These are phyloP conservation scores for Aspergillus phoenicis DNA, from an alignment of 2,329 filamentous ascomycete species.

Conservation along the genomic window DNA sequence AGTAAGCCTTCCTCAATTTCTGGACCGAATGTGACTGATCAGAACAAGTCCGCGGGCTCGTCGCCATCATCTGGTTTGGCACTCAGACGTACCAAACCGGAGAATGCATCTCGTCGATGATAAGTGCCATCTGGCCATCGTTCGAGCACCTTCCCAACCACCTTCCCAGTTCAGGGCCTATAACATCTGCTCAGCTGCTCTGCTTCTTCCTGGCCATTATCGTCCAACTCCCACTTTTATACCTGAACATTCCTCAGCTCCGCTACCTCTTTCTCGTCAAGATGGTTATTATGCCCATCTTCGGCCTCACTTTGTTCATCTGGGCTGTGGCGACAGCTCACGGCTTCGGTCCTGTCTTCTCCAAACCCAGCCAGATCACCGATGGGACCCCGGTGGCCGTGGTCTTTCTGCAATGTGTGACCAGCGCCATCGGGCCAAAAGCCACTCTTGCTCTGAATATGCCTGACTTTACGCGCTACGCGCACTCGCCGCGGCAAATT, in stretches of 20 bases:
- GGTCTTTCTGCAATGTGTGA: constrained; percentile 17
- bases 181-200: constrained; percentile 14
- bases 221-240: constrained; percentile 13
- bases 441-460: constrained; percentile 16
- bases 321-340: constrained; percentile 16
- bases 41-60: constrained; percentile 11
- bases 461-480: constrained; percentile 17
- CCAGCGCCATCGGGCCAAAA: constrained; percentile 15
- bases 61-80: constrained; percentile 21
- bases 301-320: constrained; percentile 15
- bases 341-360: constrained; percentile 17
- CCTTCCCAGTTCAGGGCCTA: constrained; percentile 3
- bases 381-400: constrained; percentile 16
- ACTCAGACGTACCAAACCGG: constrained; percentile 17
- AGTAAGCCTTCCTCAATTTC: neutral
- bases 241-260: constrained; percentile 12
- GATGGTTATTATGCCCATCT: constrained; percentile 17
- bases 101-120: constrained; percentile 15
- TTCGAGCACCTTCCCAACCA: constrained; percentile 16
- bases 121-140: constrained; percentile 19
- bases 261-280: constrained; percentile 17
- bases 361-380: constrained; percentile 13
- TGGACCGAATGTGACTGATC: neutral
- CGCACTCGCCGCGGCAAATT: constrained; percentile 7
- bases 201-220: constrained; percentile 19